Conservation (phyloP, 306 rosid genomes). For the Prunus fruticosa region DNA sequence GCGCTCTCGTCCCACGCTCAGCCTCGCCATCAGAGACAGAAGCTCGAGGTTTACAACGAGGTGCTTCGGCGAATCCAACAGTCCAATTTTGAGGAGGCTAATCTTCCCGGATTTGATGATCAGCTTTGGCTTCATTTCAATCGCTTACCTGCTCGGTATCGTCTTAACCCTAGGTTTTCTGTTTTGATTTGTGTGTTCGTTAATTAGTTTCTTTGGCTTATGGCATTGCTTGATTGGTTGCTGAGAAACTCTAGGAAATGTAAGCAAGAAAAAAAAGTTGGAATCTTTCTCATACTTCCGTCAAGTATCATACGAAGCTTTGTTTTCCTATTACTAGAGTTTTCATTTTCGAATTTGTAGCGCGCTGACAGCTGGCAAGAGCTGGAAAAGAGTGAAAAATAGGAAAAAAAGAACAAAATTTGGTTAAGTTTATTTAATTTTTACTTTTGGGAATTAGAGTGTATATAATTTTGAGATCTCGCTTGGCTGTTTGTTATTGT, state of each 20-base stretch:
- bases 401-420: not conserved
- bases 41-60: constrained; percentile 78
- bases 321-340: not conserved
- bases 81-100: constrained; percentile 57
- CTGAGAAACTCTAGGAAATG: not conserved
- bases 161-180: constrained; percentile 16
- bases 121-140: constrained; percentile 94
- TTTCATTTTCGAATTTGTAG: not conserved
- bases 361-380: not conserved
- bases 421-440: not conserved
- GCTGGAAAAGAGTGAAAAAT: not conserved
- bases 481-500: constrained; percentile 24
- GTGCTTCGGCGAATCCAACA: constrained; percentile 85
- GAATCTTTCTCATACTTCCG: not conserved
- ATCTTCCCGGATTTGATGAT: constrained; percentile 86
- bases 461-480: not conserved
- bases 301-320: not conserved
- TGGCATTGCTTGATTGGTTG: constrained; percentile 6
- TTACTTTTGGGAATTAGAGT: not conserved
- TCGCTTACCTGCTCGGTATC: constrained; percentile 90
- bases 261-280: not conserved
- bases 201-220: not conserved
- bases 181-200: not conserved
- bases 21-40: constrained; percentile 65
- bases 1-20: constrained; percentile 49